phyloP scores from a whole-genome alignment of 2,329 filamentous ascomycete genomes.

The Colletotrichum liriopes region DNA sequence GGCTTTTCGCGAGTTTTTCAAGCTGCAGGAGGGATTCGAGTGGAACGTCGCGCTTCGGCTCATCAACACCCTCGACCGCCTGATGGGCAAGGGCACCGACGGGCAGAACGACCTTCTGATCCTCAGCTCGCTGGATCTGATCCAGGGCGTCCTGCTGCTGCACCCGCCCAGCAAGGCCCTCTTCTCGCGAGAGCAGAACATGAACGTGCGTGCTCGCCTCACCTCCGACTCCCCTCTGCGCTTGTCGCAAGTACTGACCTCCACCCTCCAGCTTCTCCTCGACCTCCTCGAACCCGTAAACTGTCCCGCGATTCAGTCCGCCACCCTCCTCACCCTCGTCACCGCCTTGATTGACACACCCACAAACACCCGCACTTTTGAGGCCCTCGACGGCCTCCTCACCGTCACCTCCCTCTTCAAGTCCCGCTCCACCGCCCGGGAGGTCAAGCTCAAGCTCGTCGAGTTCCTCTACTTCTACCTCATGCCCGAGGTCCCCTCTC shows the following conservation, averaged over 20 bases:
- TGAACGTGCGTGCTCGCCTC: slow-evolving; percentile 77
- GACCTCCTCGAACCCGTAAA: slow-evolving; percentile 95
- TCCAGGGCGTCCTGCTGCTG: slow-evolving; percentile 89
- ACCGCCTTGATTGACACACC: slow-evolving; percentile 90
- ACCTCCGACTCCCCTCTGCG: neutral
- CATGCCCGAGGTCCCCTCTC: slow-evolving; percentile 86
- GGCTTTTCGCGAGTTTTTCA: slow-evolving; percentile 96
- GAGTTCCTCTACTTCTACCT: slow-evolving; percentile 99
- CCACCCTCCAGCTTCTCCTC: slow-evolving; percentile 77
- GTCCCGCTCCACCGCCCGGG: slow-evolving; percentile 84
- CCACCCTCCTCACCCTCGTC: slow-evolving; percentile 91
- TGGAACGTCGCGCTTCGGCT: slow-evolving; percentile 95
- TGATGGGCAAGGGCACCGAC: slow-evolving; percentile 86
- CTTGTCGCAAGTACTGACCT: slow-evolving; percentile 3
- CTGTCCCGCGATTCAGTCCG: slow-evolving; percentile 91
- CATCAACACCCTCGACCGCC: slow-evolving; percentile 86
- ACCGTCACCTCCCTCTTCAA: slow-evolving; percentile 96
- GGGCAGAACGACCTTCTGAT: slow-evolving; percentile 92
- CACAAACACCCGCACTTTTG: slow-evolving; percentile 91
- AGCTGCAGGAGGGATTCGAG: slow-evolving; percentile 96
- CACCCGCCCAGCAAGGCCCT: slow-evolving; percentile 91
- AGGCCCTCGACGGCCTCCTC: slow-evolving; percentile 90
- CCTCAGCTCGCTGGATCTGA: slow-evolving; percentile 87
- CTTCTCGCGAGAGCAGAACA: slow-evolving; percentile 91
- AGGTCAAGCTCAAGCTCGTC: slow-evolving; percentile 95